Base-by-base conservation (phyloP, 352 stramenopile genomes). In the Phytopythium litorale region DNA sequence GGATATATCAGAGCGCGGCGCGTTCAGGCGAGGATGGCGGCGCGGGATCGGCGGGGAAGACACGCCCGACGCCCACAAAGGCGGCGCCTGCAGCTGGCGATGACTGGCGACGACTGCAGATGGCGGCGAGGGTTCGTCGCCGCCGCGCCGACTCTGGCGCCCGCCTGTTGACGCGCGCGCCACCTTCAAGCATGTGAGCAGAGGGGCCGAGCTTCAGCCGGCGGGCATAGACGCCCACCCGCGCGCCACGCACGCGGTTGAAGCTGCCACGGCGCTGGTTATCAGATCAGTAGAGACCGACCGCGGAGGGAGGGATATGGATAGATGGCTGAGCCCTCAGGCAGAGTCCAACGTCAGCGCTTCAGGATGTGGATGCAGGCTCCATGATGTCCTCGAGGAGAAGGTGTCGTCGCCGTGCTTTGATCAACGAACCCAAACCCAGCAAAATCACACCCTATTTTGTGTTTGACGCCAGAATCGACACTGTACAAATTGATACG, bases 201-300 rank as follows among this genome's bases (percentile, higher is more conserved):
- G 18, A 46, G 40, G 0, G 40, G 37, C 37, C n/a, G 11, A 16
- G 12, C 7, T 21, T 45, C 16, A 45, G 15, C 7, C 16, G 15
- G 40, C 40, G 40, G 40, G 21, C 42, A 49, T 49, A 49, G 16
- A 49, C 19, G 11, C 7, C 40, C 40, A 9, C 40, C 16, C 15
- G 42, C n/a, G 35, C 35, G 35, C 35, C 42, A 25, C 45, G 45
- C 45, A 51, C 45, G 45, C 12, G 45, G 45, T 51, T 51, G 45
- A 51, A 51, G 45, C n/a, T 51, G n/a, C 4, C n/a, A n/a, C 15
- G n/a, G 11, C 45, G 4, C 42, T 15, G n/a, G 42, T 51, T 51
- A 28, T 51, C 45, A 51, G 45, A 32, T 51, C 45, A 4, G 38
- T 40, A 45, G 38, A n/a, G 13, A 45, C 38, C 6, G 38, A 38